These are phyloP conservation scores for Epichloe glyceriae DNA, from an alignment of 2,329 filamentous ascomycete species.

Conservation along the genomic window DNA sequence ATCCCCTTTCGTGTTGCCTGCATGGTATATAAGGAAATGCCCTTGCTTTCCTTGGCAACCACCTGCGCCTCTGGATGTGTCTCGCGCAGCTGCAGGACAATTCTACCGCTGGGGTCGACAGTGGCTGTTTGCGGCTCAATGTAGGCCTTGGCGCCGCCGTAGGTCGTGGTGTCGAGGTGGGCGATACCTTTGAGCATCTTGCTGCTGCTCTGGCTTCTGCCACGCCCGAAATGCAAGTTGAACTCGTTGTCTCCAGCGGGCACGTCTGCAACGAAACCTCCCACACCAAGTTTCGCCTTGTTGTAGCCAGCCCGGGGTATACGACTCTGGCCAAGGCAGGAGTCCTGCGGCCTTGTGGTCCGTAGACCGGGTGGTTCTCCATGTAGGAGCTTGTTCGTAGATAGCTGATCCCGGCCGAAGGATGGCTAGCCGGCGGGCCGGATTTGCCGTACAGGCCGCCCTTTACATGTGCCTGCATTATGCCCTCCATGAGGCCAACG, in stretches of 20 bases:
- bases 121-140: conserved; percentile 31
- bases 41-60: conserved; percentile 33
- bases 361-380: conserved; percentile 49
- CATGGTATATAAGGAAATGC: conserved; percentile 22
- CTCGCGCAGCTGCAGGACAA: conserved; percentile 31
- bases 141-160: conserved; percentile 43
- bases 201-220: conserved; percentile 11
- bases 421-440: conserved; percentile 48
- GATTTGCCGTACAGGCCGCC: conserved; percentile 33
- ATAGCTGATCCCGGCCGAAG: conserved; percentile 50
- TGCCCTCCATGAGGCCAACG: conserved; percentile 15
- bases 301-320: conserved; percentile 21
- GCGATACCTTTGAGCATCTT: conserved; percentile 22
- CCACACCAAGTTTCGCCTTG: conserved; percentile 37
- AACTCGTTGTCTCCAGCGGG: conserved; percentile 30
- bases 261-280: conserved; percentile 37
- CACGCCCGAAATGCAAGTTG: conserved; percentile 17
- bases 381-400: conserved; percentile 40
- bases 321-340: conserved; percentile 40
- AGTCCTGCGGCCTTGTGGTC: conserved; percentile 38
- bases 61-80: conserved; percentile 25
- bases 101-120: conserved; percentile 36
- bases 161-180: conserved; percentile 31
- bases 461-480: conserved; percentile 14
- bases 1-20: conserved; percentile 10